phyloP scores from a whole-genome alignment of 2,329 filamentous ascomycete genomes.

The Chaetomiaceae sp. region DNA sequence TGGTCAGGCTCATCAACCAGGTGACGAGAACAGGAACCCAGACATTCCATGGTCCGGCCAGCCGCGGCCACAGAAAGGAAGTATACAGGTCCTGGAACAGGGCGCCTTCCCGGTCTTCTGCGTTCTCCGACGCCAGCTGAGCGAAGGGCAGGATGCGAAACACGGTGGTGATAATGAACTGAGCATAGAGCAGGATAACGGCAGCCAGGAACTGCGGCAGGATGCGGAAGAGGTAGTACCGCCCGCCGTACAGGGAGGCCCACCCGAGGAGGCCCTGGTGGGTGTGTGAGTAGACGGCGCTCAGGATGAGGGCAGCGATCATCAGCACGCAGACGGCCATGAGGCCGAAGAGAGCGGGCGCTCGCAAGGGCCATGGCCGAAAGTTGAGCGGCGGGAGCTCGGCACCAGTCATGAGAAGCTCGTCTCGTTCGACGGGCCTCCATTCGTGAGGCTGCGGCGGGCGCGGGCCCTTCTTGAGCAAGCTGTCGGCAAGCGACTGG shows the following conservation, averaged over 20 bases:
- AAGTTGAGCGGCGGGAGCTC: conserved; percentile 57
- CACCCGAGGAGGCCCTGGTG: conserved; percentile 66
- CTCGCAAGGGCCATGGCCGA: conserved; percentile 66
- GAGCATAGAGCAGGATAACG: conserved; percentile 68
- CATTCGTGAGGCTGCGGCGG: conserved; percentile 24
- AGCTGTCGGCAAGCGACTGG: conserved; percentile 24
- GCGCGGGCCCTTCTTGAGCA: conserved; percentile 22
- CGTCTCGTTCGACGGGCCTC: conserved; percentile 29
- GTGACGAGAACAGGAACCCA: conserved; percentile 62
- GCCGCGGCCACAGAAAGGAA: conserved; percentile 57
- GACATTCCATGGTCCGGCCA: conserved; percentile 60
- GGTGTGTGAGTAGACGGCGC: conserved; percentile 60
- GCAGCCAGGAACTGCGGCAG: conserved; percentile 73
- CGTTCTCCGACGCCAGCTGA: conserved; percentile 63
- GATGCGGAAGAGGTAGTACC: conserved; percentile 84
- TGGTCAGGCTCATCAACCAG: conserved; percentile 74
- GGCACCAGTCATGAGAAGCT: conserved; percentile 30
- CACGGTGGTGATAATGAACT: conserved; percentile 69
- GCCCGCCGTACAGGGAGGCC: conserved; percentile 60
- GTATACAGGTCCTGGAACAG: conserved; percentile 67
- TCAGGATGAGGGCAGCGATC: conserved; percentile 66
- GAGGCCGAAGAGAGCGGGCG: conserved; percentile 56
- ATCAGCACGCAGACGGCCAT: conserved; percentile 62
- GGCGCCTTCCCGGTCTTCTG: conserved; percentile 55
- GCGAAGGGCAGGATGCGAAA: conserved; percentile 73